Evolutionary conservation across 2,329 filamentous ascomycete genomes (phyloP).

Genomic region (Cercospora beticola): DNA sequence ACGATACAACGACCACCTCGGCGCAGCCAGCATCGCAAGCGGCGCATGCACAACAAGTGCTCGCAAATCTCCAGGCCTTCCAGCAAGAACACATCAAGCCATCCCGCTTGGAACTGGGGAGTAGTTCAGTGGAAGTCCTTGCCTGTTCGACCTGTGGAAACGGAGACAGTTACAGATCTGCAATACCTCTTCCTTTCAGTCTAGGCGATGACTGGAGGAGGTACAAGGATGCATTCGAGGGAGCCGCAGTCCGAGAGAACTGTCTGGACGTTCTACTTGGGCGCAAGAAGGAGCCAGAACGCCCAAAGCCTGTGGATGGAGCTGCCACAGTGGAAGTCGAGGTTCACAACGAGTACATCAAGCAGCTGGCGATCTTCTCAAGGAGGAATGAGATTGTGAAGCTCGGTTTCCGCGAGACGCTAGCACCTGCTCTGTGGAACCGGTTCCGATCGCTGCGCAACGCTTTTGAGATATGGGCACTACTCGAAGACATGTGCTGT

Average conservation of each 20-base stretch:
- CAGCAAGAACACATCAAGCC: slow-evolving; percentile 33
- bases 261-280: slow-evolving; percentile 33
- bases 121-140: slow-evolving; percentile 34
- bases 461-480: slow-evolving; percentile 32
- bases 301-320: slow-evolving; percentile 19
- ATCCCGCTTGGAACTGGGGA: slow-evolving; percentile 30
- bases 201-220: slow-evolving; percentile 31
- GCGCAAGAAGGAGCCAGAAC: slow-evolving; percentile 32
- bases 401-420: slow-evolving; percentile 26
- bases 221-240: slow-evolving; percentile 32
- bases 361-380: slow-evolving; percentile 36
- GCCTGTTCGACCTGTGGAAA: slow-evolving; percentile 35
- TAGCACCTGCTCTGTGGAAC: slow-evolving; percentile 30
- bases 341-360: slow-evolving; percentile 38
- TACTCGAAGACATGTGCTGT: slow-evolving; percentile 34
- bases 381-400: slow-evolving; percentile 35
- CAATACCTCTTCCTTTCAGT: slow-evolving; percentile 19
- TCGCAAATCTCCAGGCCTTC: slow-evolving; percentile 27
- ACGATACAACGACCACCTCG: slow-evolving; percentile 7
- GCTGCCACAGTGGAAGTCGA: slow-evolving; percentile 28
- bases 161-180: slow-evolving; percentile 31
- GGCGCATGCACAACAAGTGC: slow-evolving; percentile 21
- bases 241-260: slow-evolving; percentile 36
- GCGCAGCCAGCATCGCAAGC: slow-evolving; percentile 14
- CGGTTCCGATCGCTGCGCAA: slow-evolving; percentile 27